Evolutionary conservation across 2,329 filamentous ascomycete genomes (phyloP).

Genomic region (Metarhizium robertsii): DNA sequence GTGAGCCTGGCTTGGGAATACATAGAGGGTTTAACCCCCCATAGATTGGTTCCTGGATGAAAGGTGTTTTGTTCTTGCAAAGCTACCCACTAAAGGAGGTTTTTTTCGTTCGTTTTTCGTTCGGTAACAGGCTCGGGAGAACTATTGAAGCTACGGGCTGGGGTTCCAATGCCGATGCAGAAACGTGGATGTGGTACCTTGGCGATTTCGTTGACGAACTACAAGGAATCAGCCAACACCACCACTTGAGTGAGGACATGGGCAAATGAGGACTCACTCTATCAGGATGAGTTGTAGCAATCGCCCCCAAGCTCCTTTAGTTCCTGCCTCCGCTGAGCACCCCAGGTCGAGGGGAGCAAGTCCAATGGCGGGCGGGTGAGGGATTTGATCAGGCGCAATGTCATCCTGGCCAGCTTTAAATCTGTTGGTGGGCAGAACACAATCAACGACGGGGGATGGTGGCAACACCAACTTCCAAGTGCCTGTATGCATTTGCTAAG

Average conservation of each 20-base stretch:
- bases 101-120: neutral
- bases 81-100: neutral
- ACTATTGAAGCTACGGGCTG: neutral
- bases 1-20: neutral
- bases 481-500: too few relatives aligned
- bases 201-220: neutral
- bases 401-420: neutral
- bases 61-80: neutral
- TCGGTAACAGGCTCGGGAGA: neutral
- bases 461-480: too few relatives aligned
- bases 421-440: neutral
- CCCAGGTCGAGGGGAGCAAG: neutral
- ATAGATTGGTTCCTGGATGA: neutral
- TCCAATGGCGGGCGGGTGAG: neutral
- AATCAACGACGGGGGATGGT: too few relatives aligned
- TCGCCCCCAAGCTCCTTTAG: neutral
- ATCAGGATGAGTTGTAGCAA: neutral
- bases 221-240: neutral
- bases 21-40: neutral
- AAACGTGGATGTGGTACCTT: slow-evolving; percentile 1
- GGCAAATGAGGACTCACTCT: neutral
- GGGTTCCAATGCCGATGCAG: neutral
- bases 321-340: slow-evolving; percentile 4
- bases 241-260: neutral
- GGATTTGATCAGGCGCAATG: neutral